Base-by-base conservation (phyloP, 2,329 filamentous ascomycete genomes). In the Corniculantispora saksenae region DNA sequence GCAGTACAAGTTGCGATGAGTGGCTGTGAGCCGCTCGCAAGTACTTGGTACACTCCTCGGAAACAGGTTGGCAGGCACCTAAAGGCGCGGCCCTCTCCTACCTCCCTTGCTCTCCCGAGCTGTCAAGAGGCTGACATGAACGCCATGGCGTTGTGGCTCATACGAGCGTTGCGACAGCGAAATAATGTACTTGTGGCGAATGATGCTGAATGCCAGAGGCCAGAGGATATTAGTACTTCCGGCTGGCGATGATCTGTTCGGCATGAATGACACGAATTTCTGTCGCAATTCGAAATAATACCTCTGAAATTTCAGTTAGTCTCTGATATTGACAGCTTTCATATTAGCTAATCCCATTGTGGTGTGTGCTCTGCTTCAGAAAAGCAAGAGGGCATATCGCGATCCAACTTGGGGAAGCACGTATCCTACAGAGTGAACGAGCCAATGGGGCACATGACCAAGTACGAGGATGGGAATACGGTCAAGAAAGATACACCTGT, bases 61-160 rank as follows among this genome's bases (percentile, higher is more conserved):
- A 53, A 32, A 53, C 12, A 61, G 59, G 23, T 32, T 54, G 59
- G 35, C 25, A 13, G 29, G 29, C 32, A 32, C 23, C 10, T 23
- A n/a, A 35, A 61, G 59, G 35, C 50, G 59, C 48, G 50, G 59
- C 23, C 48, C 35, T 61, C 59, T 23, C 48, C 59, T 61, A 5
- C 32, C 35, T 61, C 32, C 58, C 48, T 61, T 2, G 23, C 58
- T 29, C 57, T 45, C 25, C 48, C 48, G 19, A 23, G 59, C 48
- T 53, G 19, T 27, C 23, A 32, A 61, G 35, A 54, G 48, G 23
- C 35, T 53, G 35, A 61, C 12, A 15, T 12, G 47, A 21, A 17
- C 58, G 58, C 21, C 47, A 51, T 61, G 58, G 58, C 10, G 29
- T 61, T 51, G 47, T 61, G 58, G 58, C 47, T 51, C 47, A 61